These are phyloP conservation scores for Penicillium hesseltinei DNA, from an alignment of 2,329 filamentous ascomycete genomes.

Conservation along the genomic window DNA sequence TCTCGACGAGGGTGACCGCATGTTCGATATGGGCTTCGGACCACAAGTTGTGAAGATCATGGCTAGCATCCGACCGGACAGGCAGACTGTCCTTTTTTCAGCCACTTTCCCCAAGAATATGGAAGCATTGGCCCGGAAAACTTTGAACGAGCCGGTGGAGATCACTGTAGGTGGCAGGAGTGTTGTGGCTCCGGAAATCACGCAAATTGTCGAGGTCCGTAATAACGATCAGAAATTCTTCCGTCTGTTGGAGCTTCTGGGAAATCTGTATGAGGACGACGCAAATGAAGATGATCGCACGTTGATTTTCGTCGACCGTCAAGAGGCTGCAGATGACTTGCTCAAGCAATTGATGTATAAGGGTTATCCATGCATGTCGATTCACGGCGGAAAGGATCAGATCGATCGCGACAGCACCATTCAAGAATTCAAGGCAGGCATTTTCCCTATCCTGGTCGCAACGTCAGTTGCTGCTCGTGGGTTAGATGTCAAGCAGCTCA, in stretches of 20 bases:
- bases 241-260: constrained; percentile 79
- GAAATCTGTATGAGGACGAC: constrained; percentile 70
- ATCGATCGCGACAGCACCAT: constrained; percentile 91
- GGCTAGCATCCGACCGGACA: constrained; percentile 83
- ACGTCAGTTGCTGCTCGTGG: constrained; percentile 95
- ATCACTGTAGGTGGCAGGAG: constrained; percentile 87
- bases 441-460: constrained; percentile 85
- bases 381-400: constrained; percentile 92
- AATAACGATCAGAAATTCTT: constrained; percentile 80
- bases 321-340: constrained; percentile 82
- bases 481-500: constrained; percentile 92
- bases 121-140: constrained; percentile 85
- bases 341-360: constrained; percentile 76
- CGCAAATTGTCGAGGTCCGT: constrained; percentile 85
- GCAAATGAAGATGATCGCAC: constrained; percentile 85
- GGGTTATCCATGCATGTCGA: constrained; percentile 87
- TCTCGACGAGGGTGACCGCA: constrained; percentile 93
- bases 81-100: constrained; percentile 92
- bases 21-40: constrained; percentile 99
- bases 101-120: constrained; percentile 95
- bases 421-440: constrained; percentile 86
- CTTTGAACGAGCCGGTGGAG: constrained; percentile 79
- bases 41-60: constrained; percentile 98
- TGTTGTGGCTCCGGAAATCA: constrained; percentile 69
- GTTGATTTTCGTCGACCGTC: constrained; percentile 86